These are phyloP conservation scores for Sphagnum fallax DNA, from an alignment of 228 moss, liverwort and hornwort species.

Conservation along the genomic window DNA sequence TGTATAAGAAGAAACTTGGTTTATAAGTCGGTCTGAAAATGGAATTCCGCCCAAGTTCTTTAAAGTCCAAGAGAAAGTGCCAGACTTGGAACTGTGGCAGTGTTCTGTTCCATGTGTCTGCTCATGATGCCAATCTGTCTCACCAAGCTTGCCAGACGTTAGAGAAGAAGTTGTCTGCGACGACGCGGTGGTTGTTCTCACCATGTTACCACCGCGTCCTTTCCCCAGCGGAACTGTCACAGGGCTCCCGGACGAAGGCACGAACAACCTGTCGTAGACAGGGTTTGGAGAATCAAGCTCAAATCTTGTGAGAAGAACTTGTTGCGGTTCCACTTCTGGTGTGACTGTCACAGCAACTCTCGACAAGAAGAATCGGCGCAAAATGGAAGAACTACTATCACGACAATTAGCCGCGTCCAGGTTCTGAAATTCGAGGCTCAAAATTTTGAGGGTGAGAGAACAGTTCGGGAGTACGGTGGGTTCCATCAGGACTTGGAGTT, in stretches of 20 bases:
- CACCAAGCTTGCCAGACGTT: background rate
- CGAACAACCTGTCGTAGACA: background rate
- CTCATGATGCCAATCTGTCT: constrained; percentile 5
- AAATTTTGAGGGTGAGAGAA: no score
- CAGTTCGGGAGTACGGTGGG: no score
- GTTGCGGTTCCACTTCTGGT: constrained; percentile 1
- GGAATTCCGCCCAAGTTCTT: constrained; percentile 1
- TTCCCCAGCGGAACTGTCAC: background rate
- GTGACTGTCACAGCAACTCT: background rate
- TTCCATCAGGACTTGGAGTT: no score
- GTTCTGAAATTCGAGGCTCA: no score
- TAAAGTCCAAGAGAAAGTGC: constrained; percentile 1
- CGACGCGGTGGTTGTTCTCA: no score
- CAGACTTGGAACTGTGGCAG: background rate
- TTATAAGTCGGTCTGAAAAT: background rate
- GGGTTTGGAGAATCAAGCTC: constrained; percentile 1
- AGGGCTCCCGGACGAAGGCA: background rate
- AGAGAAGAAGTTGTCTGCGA: background rate
- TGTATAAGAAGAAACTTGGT: background rate
- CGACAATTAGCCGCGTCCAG: no score
- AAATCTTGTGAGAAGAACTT: background rate
- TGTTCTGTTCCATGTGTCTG: background rate
- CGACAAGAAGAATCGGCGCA: background rate
- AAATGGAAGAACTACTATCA: no score
- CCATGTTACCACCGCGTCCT: no score